Evolutionary conservation across 768 basidiomycete species (phyloP).

Genomic region (Hygrophorus pudorinus): DNA sequence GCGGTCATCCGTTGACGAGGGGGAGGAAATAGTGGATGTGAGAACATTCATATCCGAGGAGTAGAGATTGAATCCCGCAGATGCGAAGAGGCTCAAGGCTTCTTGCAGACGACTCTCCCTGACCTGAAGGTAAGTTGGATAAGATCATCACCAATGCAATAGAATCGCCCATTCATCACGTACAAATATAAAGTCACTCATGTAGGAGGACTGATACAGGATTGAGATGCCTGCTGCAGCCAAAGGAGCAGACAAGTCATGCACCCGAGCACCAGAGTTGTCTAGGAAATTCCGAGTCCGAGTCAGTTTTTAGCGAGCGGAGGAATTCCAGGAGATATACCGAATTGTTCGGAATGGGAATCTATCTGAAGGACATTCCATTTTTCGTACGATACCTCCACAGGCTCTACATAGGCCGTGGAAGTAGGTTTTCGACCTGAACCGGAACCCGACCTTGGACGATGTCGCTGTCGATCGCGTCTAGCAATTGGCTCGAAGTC

Average conservation of each 20-base stretch:
- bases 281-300: conserved; percentile 26
- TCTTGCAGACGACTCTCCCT: conserved; percentile 56
- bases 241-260: conserved; percentile 67
- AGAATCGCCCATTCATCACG: conserved; percentile 16
- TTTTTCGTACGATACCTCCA: conserved; percentile 62
- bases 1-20: conserved; percentile 11
- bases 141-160: neutral
- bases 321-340: conserved; percentile 30
- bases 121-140: conserved; percentile 46
- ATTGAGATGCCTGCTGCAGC: conserved; percentile 74
- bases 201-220: conserved; percentile 74
- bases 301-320: conserved; percentile 4
- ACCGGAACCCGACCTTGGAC: conserved; percentile 30
- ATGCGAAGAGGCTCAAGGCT: conserved; percentile 48
- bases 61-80: conserved; percentile 60
- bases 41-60: conserved; percentile 32
- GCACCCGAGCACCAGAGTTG: conserved; percentile 61
- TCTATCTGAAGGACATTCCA: conserved; percentile 81
- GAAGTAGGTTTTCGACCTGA: conserved; percentile 18
- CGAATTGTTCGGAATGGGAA: conserved; percentile 62
- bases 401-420: conserved; percentile 28
- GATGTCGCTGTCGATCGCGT: conserved; percentile 40
- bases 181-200: conserved; percentile 77
- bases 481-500: conserved; percentile 56
- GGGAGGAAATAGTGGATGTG: conserved; percentile 15